phyloP scores from a whole-genome alignment of 2,329 filamentous ascomycete genomes.

The Stagonosporopsis chrysanthemi region DNA sequence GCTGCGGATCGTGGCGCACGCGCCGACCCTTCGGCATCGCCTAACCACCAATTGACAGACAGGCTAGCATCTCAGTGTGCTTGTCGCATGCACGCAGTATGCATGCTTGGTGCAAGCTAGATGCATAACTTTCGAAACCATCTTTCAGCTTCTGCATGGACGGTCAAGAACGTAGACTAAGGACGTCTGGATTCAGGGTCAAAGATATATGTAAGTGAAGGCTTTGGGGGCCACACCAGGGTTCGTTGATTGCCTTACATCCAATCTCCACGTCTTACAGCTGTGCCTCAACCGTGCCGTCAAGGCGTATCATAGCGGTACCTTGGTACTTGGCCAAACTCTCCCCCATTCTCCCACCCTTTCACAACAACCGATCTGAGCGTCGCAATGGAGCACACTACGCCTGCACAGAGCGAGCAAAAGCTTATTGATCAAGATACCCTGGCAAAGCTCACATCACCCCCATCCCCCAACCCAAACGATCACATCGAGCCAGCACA shows the following conservation, averaged over 20 bases:
- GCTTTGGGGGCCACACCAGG: conserved; percentile 2
- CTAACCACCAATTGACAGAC: conserved; percentile 7
- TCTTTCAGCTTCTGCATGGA: conserved; percentile 12
- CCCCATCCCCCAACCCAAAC: conserved; percentile 1
- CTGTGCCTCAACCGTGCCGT: conserved; percentile 14
- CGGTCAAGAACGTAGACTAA: neutral
- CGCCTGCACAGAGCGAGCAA: neutral
- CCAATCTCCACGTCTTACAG: conserved; percentile 11
- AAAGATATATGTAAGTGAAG: neutral
- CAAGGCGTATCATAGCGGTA: neutral
- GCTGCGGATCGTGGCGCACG: conserved; percentile 6
- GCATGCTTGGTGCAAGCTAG: neutral
- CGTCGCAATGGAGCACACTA: conserved; percentile 2
- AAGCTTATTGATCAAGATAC: conserved; percentile 5
- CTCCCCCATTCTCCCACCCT: neutral
- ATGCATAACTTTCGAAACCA: neutral
- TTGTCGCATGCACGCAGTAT: neutral
- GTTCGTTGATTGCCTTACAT: conserved; percentile 13
- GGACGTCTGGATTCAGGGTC: neutral
- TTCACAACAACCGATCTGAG: neutral
- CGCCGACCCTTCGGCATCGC: conserved; percentile 10
- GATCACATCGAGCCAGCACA: conserved; percentile 7
- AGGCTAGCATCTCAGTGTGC: conserved; percentile 1
- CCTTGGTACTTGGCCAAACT: neutral
- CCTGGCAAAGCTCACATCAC: conserved; percentile 10